Conservation (phyloP, 208 protist genomes). For the Trypanosoma lewisi region DNA sequence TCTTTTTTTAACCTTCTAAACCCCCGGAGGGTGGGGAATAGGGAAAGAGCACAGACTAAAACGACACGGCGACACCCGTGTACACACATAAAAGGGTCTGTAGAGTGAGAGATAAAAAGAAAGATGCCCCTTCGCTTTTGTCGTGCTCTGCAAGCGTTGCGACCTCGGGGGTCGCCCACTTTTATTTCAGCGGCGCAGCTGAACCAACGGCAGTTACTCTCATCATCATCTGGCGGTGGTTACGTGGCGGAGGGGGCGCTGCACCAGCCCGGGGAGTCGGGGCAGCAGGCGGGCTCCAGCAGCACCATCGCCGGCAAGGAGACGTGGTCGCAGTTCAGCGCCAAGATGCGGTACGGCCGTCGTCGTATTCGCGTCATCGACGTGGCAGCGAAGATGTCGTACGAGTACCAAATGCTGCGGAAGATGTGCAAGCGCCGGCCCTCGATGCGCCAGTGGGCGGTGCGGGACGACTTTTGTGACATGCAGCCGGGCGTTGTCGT, state of each 20-base stretch:
- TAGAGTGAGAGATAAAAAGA: conserved; percentile 13
- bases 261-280: conserved; percentile 73
- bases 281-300: conserved; percentile 50
- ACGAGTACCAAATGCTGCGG: conserved; percentile 91
- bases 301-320: conserved; percentile 65
- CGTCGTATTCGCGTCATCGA: conserved; percentile 86
- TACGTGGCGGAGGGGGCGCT: conserved; percentile 48
- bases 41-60: not conserved
- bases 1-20: too few relatives aligned
- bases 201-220: conserved; percentile 1
- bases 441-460: conserved; percentile 83
- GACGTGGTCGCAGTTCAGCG: conserved; percentile 83
- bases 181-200: not conserved
- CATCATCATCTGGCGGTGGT: conserved; percentile 5
- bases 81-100: conserved; percentile 1
- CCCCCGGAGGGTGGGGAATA: too few relatives aligned
- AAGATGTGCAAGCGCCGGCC: conserved; percentile 84
- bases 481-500: conserved; percentile 86
- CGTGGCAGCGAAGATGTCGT: conserved; percentile 88
- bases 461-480: conserved; percentile 86
- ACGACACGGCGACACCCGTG: not conserved
- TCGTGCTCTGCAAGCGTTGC: not conserved
- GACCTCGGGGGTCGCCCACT: not conserved
- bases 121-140: conserved; percentile 17
- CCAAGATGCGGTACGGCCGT: conserved; percentile 75